phyloP scores from a whole-genome alignment of 129 eudicot genomes.

The Apium graveolens region DNA sequence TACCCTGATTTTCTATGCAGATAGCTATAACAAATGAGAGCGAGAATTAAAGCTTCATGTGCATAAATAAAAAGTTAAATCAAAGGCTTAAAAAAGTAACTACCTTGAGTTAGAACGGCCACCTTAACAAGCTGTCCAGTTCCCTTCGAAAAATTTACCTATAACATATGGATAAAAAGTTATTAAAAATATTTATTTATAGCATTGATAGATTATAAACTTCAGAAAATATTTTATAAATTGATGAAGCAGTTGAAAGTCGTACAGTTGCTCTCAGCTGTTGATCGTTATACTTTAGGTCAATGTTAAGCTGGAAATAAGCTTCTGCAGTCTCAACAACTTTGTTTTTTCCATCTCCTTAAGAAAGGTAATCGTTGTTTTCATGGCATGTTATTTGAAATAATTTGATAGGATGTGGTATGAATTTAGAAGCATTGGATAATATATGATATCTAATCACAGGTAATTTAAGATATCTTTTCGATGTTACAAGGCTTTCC shows the following conservation, averaged over 20 bases:
- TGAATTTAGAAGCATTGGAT: too few species aligned
- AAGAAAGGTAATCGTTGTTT: conserved; percentile 67
- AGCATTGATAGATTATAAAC: conserved; percentile 1
- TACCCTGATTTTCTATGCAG: background rate
- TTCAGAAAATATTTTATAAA: background rate
- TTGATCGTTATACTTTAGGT: conserved; percentile 92
- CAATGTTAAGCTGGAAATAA: conserved; percentile 94
- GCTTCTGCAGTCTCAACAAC: conserved; percentile 84
- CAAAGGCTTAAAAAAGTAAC: background rate
- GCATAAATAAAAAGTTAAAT: background rate
- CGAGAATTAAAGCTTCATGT: background rate
- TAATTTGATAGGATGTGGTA: too few species aligned
- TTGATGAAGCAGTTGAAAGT: conserved; percentile 5
- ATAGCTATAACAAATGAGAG: background rate
- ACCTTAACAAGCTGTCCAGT: conserved; percentile 84
- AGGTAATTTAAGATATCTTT: too few species aligned
- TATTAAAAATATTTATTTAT: background rate
- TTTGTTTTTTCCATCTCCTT: conserved; percentile 71
- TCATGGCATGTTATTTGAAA: conserved; percentile 74
- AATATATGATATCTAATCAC: too few species aligned
- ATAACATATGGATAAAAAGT: background rate
- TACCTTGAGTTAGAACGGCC: conserved; percentile 96
- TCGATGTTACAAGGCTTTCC: too few species aligned
- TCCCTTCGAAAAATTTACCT: conserved; percentile 94
- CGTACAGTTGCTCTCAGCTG: conserved; percentile 95